Evolutionary conservation across 2,329 filamentous ascomycete species (phyloP).

Genomic region (Periconia sp.): DNA sequence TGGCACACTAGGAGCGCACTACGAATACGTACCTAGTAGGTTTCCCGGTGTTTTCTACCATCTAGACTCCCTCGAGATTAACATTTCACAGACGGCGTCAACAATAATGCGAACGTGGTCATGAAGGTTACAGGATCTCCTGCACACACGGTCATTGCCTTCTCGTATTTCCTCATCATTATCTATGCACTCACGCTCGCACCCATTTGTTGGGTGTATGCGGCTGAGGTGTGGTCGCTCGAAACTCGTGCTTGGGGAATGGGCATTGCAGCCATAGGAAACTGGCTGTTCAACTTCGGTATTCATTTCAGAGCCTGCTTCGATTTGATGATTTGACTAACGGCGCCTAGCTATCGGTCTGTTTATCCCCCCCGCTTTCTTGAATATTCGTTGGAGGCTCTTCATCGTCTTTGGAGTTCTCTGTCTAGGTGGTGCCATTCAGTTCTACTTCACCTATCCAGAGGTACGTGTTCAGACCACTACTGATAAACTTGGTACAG

Average conservation of each 20-base stretch:
- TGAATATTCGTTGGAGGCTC: constrained; percentile 63
- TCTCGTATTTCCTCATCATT: constrained; percentile 69
- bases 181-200: constrained; percentile 69
- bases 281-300: constrained; percentile 64
- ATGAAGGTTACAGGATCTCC: constrained; percentile 60
- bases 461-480: constrained; percentile 33
- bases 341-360: constrained; percentile 63
- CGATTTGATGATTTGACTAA: background rate
- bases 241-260: constrained; percentile 67
- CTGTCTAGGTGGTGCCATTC: constrained; percentile 53
- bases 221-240: constrained; percentile 68
- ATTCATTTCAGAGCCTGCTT: constrained; percentile 60
- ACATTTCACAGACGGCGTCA: constrained; percentile 43
- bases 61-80: too few species aligned
- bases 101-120: constrained; percentile 58
- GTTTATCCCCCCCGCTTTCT: constrained; percentile 64
- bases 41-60: background rate
- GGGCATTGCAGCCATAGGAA: constrained; percentile 59
- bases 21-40: constrained; percentile 48
- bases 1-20: constrained; percentile 47
- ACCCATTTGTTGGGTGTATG: constrained; percentile 70
- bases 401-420: constrained; percentile 57
- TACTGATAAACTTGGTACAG: too few species aligned
- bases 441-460: constrained; percentile 54
- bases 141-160: constrained; percentile 68